Conservation (phyloP, 768 basidiomycete species). For the Lactarius trivialis region DNA sequence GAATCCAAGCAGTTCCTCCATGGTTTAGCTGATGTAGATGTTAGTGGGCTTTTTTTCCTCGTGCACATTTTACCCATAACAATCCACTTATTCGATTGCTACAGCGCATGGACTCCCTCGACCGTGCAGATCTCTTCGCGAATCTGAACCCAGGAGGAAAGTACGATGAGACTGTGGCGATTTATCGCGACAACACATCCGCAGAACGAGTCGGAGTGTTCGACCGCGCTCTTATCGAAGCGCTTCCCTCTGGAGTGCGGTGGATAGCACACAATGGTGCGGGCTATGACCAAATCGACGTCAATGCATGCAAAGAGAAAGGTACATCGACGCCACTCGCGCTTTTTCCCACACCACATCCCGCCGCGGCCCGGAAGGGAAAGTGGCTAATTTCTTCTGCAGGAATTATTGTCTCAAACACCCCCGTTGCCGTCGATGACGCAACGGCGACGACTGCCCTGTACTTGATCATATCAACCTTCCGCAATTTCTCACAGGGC, state of each 20-base stretch:
- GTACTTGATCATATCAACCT: constrained; percentile 71
- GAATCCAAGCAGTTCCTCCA: constrained; percentile 61
- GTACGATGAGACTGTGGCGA: constrained; percentile 64
- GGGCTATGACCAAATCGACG: constrained; percentile 86
- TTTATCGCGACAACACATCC: constrained; percentile 74
- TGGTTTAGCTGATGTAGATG: constrained; percentile 67
- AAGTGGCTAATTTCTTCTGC: not conserved
- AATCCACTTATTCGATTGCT: not conserved
- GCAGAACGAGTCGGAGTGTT: constrained; percentile 63
- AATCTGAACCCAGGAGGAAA: constrained; percentile 60
- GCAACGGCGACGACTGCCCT: constrained; percentile 86
- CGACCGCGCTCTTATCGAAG: constrained; percentile 69
- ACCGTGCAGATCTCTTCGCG: constrained; percentile 62
- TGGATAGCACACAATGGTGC: constrained; percentile 94
- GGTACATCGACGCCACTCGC: constrained; percentile 36
- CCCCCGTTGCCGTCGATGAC: constrained; percentile 85
- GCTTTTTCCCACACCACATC: not conserved
- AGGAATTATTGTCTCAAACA: constrained; percentile 82
- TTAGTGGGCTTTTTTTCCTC: constrained; percentile 34
- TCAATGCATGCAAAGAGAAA: constrained; percentile 60
- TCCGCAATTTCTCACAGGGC: constrained; percentile 64
- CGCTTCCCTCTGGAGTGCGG: constrained; percentile 59
- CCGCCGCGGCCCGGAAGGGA: not conserved
- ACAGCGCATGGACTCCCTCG: constrained; percentile 50
- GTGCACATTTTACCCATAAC: not conserved